phyloP scores from a whole-genome alignment of 768 basidiomycete genomes.

The Amanita inopinata region DNA sequence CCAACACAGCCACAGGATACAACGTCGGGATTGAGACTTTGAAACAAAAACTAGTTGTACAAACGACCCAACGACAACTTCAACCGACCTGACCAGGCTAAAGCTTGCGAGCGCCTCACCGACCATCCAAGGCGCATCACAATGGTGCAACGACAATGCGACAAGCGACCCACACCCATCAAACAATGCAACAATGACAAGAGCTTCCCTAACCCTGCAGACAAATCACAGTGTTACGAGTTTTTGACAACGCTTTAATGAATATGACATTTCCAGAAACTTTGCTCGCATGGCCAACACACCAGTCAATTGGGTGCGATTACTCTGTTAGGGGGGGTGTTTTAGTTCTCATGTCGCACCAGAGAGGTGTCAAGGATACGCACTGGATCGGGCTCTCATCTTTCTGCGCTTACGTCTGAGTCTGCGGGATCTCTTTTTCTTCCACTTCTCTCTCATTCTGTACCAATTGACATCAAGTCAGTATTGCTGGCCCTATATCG shows the following conservation, averaged over 20 bases:
- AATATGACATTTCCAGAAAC: conserved; percentile 15
- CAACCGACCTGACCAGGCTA: background rate
- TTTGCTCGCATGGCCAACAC: conserved; percentile 11
- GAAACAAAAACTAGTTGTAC: conserved; percentile 4
- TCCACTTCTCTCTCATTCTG: conserved; percentile 95
- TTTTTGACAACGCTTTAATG: background rate
- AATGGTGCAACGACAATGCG: background rate
- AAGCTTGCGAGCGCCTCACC: conserved; percentile 5
- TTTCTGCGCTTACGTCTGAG: conserved; percentile 93
- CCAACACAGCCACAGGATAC: background rate
- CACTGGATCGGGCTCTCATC: conserved; percentile 92
- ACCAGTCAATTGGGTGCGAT: conserved; percentile 15
- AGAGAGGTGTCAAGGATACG: conserved; percentile 23
- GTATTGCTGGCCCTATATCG: background rate
- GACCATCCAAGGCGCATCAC: background rate
- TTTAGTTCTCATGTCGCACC: background rate
- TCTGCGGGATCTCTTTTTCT: conserved; percentile 90
- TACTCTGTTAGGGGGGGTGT: conserved; percentile 24
- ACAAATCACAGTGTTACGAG: conserved; percentile 1
- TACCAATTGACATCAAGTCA: background rate
- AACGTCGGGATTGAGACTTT: background rate
- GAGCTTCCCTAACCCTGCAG: background rate
- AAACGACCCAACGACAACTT: conserved; percentile 4
- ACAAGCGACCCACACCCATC: conserved; percentile 4
- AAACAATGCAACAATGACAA: background rate